phyloP scores from a whole-genome alignment of 371 early-diverging fungal species.

The Apophysomyces trapeziformis region DNA sequence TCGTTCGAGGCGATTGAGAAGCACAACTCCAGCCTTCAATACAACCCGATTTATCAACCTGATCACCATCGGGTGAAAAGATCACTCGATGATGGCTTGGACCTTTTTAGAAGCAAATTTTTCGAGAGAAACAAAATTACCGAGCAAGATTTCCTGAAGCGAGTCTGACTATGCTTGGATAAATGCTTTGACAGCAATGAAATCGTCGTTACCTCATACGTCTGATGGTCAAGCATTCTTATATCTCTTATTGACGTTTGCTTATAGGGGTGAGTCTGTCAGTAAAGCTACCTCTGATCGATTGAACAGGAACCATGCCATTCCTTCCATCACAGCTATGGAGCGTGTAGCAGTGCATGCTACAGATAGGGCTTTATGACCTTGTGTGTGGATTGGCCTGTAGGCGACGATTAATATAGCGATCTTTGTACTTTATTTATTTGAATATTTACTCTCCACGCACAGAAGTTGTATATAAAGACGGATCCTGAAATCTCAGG shows the following conservation, averaged over 20 bases:
- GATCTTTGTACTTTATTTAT: too few species aligned
- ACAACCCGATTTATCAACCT: background rate
- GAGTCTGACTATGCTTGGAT: background rate
- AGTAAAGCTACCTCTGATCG: background rate
- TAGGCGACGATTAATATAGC: too few species aligned
- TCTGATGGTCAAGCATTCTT: background rate
- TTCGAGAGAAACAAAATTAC: too few species aligned
- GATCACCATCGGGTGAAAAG: background rate
- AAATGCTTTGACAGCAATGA: background rate
- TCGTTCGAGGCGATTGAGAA: slow-evolving; percentile 1
- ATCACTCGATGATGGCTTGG: too few species aligned
- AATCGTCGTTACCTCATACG: background rate
- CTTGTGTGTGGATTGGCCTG: too few species aligned
- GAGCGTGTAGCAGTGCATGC: background rate
- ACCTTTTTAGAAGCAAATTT: too few species aligned
- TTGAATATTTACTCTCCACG: too few species aligned
- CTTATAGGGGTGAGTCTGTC: slow-evolving; percentile 2
- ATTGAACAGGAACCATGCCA: background rate
- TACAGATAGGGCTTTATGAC: too few species aligned
- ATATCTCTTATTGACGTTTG: background rate
- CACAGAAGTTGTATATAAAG: too few species aligned
- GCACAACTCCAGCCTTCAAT: background rate
- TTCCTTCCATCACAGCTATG: background rate
- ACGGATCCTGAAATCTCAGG: too few species aligned
- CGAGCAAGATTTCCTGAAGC: background rate